A percentile compares a stretch with the other conserved stretches of the same genome.
These are phyloP conservation scores for Ophiostoma perfectum DNA, from an alignment of 2,329 filamentous ascomycete species.

Conservation along the genomic window DNA sequence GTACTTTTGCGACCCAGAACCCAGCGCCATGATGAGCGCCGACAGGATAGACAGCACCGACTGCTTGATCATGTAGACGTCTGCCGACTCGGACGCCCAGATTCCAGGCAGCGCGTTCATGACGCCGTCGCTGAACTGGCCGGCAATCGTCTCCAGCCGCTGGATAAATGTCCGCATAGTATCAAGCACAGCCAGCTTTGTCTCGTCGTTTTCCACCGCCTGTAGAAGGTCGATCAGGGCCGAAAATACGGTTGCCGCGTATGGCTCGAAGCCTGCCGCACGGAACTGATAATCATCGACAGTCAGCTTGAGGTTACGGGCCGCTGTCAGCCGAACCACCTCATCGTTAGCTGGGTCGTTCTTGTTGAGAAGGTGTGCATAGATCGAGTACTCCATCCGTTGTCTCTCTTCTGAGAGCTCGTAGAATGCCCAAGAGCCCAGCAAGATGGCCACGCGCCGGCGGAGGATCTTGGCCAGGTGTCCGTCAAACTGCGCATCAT, in stretches of 20 bases:
- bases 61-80: constrained; percentile 91
- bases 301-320: constrained; percentile 72
- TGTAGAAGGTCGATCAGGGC: constrained; percentile 72
- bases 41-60: constrained; percentile 81
- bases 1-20: constrained; percentile 68
- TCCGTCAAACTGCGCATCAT: constrained; percentile 64
- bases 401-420: constrained; percentile 64
- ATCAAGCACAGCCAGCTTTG: constrained; percentile 82
- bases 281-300: constrained; percentile 82
- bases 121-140: constrained; percentile 69
- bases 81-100: constrained; percentile 73
- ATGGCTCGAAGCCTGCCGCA: constrained; percentile 67
- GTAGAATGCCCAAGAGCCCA: constrained; percentile 84
- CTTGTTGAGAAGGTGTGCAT: constrained; percentile 74
- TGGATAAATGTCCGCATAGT: constrained; percentile 77
- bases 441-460: constrained; percentile 78
- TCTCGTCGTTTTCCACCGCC: constrained; percentile 76
- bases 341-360: constrained; percentile 77
- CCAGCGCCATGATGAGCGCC: constrained; percentile 81
- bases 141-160: constrained; percentile 69
- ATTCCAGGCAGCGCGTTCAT: constrained; percentile 72
- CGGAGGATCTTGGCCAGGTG: constrained; percentile 72
- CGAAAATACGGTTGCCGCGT: constrained; percentile 65
- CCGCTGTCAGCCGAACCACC: constrained; percentile 87
- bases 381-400: constrained; percentile 78